Percentiles rank a stretch among this genome's conserved stretches.
Evolutionary conservation across 148 eudicot species (phyloP).

Genomic region (Beta vulgaris): DNA sequence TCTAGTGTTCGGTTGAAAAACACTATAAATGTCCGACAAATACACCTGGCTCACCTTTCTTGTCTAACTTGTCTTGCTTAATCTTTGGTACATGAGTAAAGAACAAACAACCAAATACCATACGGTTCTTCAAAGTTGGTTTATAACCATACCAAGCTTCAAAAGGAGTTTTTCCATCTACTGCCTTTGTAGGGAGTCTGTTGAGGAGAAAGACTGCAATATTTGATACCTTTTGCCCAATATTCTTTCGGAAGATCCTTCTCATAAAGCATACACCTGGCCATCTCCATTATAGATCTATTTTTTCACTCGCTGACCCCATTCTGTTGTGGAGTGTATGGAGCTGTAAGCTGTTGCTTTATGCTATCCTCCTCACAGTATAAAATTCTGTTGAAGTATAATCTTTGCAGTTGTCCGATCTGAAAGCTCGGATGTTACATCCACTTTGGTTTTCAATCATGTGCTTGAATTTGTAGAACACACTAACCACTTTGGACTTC

Average conservation of each 20-base stretch:
- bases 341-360: slow-evolving; percentile 8
- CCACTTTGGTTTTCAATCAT: slow-evolving; percentile 21
- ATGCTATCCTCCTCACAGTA: slow-evolving; percentile 18
- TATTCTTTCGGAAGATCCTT: slow-evolving; percentile 15
- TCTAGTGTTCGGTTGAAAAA: slow-evolving; percentile 2
- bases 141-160: no score
- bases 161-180: no score
- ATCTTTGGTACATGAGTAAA: slow-evolving; percentile 5
- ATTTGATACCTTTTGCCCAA: slow-evolving; percentile 21
- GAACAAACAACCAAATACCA: slow-evolving; percentile 10
- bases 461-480: slow-evolving; percentile 16
- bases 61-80: slow-evolving; percentile 8
- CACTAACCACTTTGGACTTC: slow-evolving; percentile 14
- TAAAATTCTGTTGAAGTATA: slow-evolving; percentile 11
- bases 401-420: slow-evolving; percentile 22
- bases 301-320: slow-evolving; percentile 15
- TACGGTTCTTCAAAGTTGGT: neutral
- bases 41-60: neutral
- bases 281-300: slow-evolving; percentile 13
- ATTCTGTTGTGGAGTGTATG: slow-evolving; percentile 22
- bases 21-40: slow-evolving; percentile 20
- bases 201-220: slow-evolving; percentile 4
- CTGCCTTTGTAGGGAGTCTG: no score
- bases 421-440: slow-evolving; percentile 1
- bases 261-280: slow-evolving; percentile 5